These are phyloP conservation scores for Trametes pubescens DNA, from an alignment of 1,284 basidiomycete genomes.

Conservation along the genomic window DNA sequence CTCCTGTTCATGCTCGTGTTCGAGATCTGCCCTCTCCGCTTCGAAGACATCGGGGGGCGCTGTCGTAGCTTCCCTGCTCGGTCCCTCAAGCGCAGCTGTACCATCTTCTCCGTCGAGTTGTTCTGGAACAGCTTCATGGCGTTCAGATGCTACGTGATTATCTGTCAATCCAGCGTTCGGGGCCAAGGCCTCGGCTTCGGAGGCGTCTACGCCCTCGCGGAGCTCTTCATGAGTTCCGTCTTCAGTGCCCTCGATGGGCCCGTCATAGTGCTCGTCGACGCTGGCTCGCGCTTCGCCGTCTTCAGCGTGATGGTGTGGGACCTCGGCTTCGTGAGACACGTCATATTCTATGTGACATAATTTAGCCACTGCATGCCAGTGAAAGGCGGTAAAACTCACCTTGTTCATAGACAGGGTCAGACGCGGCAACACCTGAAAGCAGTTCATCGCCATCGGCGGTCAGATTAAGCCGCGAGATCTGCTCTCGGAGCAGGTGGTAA, in stretches of 20 bases:
- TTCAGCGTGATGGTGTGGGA: neutral
- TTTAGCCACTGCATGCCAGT: neutral
- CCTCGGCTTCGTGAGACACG: neutral
- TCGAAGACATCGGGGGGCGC: neutral
- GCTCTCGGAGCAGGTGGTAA: slow-evolving; percentile 69
- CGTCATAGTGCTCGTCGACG: neutral
- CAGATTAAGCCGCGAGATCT: slow-evolving; percentile 56
- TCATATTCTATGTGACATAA: neutral
- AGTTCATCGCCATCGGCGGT: slow-evolving; percentile 35
- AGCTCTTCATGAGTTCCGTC: neutral
- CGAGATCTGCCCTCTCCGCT: neutral
- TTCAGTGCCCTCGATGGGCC: neutral
- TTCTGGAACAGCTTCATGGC: neutral
- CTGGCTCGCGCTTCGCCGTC: neutral
- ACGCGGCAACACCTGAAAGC: slow-evolving; percentile 18
- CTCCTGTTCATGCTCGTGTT: neutral
- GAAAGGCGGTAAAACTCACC: slow-evolving; percentile 1
- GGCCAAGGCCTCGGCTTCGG: neutral
- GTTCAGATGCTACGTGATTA: neutral
- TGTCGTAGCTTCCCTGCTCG: neutral
- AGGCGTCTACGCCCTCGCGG: neutral
- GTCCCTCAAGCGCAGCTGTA: neutral
- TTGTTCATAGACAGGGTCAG: slow-evolving; percentile 4
- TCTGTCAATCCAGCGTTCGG: neutral
- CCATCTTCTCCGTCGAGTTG: neutral